A percentile compares a stretch with the other conserved stretches of the same genome.
Evolutionary conservation across 2,329 filamentous ascomycete genomes (phyloP).

Genomic region (Scedosporium dehoogii): DNA sequence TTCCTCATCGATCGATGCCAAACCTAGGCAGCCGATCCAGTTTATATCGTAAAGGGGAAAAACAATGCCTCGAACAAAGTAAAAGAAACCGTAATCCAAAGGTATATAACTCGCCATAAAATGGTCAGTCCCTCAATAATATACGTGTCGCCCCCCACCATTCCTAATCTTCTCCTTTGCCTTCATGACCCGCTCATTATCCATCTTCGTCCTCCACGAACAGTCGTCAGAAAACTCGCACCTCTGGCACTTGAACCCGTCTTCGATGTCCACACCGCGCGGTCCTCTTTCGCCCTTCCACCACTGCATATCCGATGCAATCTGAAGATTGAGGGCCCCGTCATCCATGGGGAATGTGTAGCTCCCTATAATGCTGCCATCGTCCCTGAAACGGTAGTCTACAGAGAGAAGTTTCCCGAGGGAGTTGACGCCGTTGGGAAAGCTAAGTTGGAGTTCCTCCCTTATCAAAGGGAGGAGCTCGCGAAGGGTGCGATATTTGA

Average conservation of each 20-base stretch:
- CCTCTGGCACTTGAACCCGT: conserved; percentile 76
- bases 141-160: neutral
- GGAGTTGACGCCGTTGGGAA: conserved; percentile 37
- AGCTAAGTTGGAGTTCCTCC: conserved; percentile 38
- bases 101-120: neutral
- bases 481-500: conserved; percentile 38
- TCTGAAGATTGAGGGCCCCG: conserved; percentile 51
- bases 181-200: conserved; percentile 38
- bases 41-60: no score
- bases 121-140: neutral
- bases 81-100: no score
- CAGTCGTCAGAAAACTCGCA: conserved; percentile 79
- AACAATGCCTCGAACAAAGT: no score
- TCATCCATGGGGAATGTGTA: conserved; percentile 59
- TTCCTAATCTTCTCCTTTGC: conserved; percentile 3
- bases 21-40: no score
- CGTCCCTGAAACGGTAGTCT: conserved; percentile 41
- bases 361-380: conserved; percentile 43
- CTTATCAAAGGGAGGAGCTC: conserved; percentile 36
- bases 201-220: conserved; percentile 63
- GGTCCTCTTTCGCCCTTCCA: conserved; percentile 71
- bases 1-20: no score
- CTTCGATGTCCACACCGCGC: conserved; percentile 67
- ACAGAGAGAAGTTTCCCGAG: conserved; percentile 42
- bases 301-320: conserved; percentile 67